Conservation (phyloP, 2,329 filamentous ascomycete species). For the Trichothecium roseum region DNA sequence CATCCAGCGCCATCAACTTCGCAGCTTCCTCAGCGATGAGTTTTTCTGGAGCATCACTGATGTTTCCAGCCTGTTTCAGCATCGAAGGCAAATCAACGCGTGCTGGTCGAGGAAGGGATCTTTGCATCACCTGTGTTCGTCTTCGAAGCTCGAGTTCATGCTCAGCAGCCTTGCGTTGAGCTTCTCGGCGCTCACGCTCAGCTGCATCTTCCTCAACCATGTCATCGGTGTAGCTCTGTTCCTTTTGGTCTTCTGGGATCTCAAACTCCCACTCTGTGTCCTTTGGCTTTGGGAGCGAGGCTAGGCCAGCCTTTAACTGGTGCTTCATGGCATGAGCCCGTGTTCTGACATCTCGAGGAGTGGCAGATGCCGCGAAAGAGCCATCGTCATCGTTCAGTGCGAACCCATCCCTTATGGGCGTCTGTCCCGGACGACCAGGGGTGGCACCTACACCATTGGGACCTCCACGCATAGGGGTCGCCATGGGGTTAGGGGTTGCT, state of each 20-base stretch:
- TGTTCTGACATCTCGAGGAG: constrained; percentile 64
- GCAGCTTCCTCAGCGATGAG: constrained; percentile 71
- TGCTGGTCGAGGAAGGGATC: constrained; percentile 65
- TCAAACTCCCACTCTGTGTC: constrained; percentile 93
- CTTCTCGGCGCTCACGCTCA: constrained; percentile 69
- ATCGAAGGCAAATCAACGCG: constrained; percentile 61
- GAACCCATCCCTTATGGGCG: constrained; percentile 78
- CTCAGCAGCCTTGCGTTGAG: constrained; percentile 58
- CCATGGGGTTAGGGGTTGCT: constrained; percentile 91
- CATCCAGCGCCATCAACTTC: constrained; percentile 72
- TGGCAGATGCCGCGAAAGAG: constrained; percentile 60
- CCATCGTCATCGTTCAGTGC: constrained; percentile 66
- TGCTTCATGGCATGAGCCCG: constrained; percentile 59
- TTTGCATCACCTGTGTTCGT: constrained; percentile 87
- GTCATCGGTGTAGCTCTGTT: constrained; percentile 34
- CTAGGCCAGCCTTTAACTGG: constrained; percentile 62
- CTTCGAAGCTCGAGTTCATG: constrained; percentile 72
- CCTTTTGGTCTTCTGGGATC: constrained; percentile 70
- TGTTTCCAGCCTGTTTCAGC: constrained; percentile 48
- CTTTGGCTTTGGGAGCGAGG: constrained; percentile 81
- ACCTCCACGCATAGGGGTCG: constrained; percentile 68
- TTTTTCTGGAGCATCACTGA: constrained; percentile 53
- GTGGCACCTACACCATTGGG: constrained; percentile 58
- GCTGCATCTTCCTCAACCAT: constrained; percentile 51
- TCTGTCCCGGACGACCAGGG: constrained; percentile 60